Evolutionary conservation across 228 moss, liverwort and hornwort species (phyloP).

Genomic region (Sphagnum magellanicum): DNA sequence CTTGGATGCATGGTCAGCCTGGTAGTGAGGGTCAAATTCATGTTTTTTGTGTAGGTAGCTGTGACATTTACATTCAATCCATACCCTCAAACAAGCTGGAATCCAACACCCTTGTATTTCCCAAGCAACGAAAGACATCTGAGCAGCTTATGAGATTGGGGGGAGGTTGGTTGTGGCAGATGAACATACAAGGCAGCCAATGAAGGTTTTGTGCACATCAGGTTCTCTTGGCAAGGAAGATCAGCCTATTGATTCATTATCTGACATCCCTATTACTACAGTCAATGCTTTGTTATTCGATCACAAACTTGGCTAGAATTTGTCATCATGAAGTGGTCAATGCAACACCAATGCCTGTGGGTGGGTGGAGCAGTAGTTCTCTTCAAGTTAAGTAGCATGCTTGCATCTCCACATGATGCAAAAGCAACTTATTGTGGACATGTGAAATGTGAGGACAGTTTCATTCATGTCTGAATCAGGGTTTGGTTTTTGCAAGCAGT

Average conservation of each 20-base stretch:
- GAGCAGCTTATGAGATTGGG: background rate
- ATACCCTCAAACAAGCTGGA: background rate
- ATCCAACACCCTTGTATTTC: conserved; percentile 1
- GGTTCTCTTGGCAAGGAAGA: conserved; percentile 17
- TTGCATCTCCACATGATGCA: too few relatives aligned
- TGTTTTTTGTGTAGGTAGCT: too few relatives aligned
- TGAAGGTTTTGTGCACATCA: background rate
- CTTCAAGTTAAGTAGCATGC: too few relatives aligned
- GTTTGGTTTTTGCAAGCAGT: too few relatives aligned
- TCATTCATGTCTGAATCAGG: too few relatives aligned
- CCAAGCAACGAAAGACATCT: background rate
- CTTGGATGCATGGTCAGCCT: background rate
- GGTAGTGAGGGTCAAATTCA: background rate
- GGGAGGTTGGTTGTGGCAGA: conserved; percentile 26
- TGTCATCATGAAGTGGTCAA: too few relatives aligned
- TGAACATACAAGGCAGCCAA: conserved; percentile 59
- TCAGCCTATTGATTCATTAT: conserved; percentile 56
- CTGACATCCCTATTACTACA: conserved; percentile 71
- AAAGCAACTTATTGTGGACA: too few relatives aligned
- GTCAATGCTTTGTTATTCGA: conserved; percentile 68
- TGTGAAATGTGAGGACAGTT: too few relatives aligned
- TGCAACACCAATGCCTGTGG: too few relatives aligned
- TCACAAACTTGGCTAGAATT: background rate
- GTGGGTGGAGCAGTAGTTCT: too few relatives aligned
- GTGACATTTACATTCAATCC: background rate